Evolutionary conservation across 345 rosid genomes (phyloP).

Genomic region (Raphanus sativus): DNA sequence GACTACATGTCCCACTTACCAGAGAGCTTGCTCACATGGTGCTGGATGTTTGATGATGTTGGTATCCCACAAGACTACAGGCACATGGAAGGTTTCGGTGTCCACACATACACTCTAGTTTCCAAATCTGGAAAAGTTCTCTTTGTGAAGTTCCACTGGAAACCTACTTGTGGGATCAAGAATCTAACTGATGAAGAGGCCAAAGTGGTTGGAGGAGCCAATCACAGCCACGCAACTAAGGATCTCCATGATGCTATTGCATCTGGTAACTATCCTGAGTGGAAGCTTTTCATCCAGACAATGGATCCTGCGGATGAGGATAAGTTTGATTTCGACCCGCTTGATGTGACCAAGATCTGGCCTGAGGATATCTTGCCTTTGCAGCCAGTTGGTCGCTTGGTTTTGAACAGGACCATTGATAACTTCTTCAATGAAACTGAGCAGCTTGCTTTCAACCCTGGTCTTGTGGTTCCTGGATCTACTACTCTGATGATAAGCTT

Average conservation of each 20-base stretch:
- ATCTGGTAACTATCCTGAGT: constrained; percentile 95
- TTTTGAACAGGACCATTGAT: constrained; percentile 88
- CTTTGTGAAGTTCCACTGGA: constrained; percentile 97
- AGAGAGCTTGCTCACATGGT: constrained; percentile 82
- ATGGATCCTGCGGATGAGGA: constrained; percentile 91
- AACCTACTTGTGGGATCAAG: constrained; percentile 94
- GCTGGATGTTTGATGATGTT: constrained; percentile 86
- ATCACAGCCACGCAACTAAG: constrained; percentile 97
- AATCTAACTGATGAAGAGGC: constrained; percentile 93
- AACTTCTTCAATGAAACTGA: constrained; percentile 96
- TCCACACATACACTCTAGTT: constrained; percentile 82
- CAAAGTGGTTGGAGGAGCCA: constrained; percentile 78
- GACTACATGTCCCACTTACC: constrained; percentile 97
- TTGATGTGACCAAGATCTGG: constrained; percentile 97
- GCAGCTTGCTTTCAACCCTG: constrained; percentile 95
- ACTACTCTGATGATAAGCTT: constrained; percentile 88
- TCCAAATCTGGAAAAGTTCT: constrained; percentile 77
- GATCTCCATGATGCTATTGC: constrained; percentile 90
- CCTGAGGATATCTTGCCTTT: constrained; percentile 97
- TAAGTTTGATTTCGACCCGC: constrained; percentile 89
- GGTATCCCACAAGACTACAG: constrained; percentile 94
- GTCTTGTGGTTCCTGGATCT: constrained; percentile 86
- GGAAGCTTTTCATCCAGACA: constrained; percentile 88
- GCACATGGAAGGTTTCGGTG: constrained; percentile 97
- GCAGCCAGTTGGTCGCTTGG: constrained; percentile 97